Evolutionary conservation across 169 alveolate species (phyloP), one percentile per base, ranked within the genome.

Genomic region (Eimeria maxima): DNA sequence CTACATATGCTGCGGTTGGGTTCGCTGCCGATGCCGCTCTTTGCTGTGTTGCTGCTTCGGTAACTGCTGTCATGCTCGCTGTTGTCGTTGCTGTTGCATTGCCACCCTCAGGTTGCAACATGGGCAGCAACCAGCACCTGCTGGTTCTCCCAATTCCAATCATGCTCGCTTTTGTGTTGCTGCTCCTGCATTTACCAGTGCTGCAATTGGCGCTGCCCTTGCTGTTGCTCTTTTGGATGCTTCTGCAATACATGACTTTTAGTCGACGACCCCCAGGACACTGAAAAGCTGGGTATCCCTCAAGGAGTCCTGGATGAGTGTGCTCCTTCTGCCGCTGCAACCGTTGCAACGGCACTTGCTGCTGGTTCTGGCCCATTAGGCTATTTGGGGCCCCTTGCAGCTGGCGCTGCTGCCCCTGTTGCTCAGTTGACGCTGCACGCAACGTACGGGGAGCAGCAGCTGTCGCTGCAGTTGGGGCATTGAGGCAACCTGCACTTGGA

Each of bases 291-390:
- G 24, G 84, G n/a, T 29, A 7, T 18, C 8, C 10, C 7, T 73
- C 84, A 14, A 42, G 7, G 84, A 38, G 10, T 13, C 22, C 84
- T 38, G 47, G 50, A 20, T 11, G 84, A 1, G 20, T 73, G 29
- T 38, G 84, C 55, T 65, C 42, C 42, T n/a, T 10, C 74, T 65
- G 42, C 74, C 1, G 74, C 42, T 65, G 74, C 84, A 73, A 38
- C 27, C 53, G 47, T 55, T 38, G 84, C 84, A 73, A n/a, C 84
- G 38, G 55, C 84, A 65, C 42, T 20, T 65, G 74, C 74, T 65
- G 74, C 42, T 65, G 74, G 74, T 22, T 33, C 74, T 65, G 74
- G 74, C n/a, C 74, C 74, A 18, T 24, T 24, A 65, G 74, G 22
- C 18, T 65, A 0, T n/a, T n/a, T 65, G 4, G 42, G 42, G 74